Evolutionary conservation across 176 grass and related monocot species (phyloP).

Genomic region (Oryza nivara): DNA sequence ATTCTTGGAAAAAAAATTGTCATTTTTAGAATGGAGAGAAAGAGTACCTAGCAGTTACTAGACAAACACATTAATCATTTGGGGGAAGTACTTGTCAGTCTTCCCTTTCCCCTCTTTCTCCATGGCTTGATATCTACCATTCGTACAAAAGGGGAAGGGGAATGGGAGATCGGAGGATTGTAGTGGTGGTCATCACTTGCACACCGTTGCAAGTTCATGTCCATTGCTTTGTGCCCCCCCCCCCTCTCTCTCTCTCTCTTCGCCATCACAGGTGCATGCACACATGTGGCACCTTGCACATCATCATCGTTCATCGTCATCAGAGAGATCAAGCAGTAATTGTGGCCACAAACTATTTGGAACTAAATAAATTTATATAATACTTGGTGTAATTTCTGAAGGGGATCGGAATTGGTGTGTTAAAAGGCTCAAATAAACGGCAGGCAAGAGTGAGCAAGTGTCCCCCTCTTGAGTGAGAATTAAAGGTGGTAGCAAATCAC

Average conservation of each 20-base stretch:
- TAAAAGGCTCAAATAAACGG: not conserved
- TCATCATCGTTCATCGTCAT: not conserved
- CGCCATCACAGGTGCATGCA: not conserved
- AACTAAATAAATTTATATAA: not conserved
- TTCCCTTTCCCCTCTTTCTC: not conserved
- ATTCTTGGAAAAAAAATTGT: too few relatives aligned
- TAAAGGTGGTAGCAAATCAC: not conserved
- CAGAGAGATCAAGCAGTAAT: not conserved
- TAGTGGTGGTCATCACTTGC: not conserved
- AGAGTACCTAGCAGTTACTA: not conserved
- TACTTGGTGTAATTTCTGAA: not conserved
- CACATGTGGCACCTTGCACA: not conserved
- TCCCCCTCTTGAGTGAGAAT: not conserved
- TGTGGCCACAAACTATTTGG: not conserved
- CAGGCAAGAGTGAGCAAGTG: not conserved
- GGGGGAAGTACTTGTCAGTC: constrained; percentile 3
- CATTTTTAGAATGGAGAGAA: too few relatives aligned
- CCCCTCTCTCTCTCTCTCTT: not conserved
- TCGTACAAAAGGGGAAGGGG: not conserved
- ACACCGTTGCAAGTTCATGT: not conserved
- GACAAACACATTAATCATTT: constrained; percentile 24
- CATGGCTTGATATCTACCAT: constrained; percentile 23
- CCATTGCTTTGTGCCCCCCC: not conserved
- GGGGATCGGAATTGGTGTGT: not conserved
- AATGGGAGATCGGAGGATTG: not conserved